Percentiles rank a stretch among this genome's conserved stretches.
Conservation (phyloP, 495 filamentous ascomycete species). For the Trypethelium eluteriae region DNA sequence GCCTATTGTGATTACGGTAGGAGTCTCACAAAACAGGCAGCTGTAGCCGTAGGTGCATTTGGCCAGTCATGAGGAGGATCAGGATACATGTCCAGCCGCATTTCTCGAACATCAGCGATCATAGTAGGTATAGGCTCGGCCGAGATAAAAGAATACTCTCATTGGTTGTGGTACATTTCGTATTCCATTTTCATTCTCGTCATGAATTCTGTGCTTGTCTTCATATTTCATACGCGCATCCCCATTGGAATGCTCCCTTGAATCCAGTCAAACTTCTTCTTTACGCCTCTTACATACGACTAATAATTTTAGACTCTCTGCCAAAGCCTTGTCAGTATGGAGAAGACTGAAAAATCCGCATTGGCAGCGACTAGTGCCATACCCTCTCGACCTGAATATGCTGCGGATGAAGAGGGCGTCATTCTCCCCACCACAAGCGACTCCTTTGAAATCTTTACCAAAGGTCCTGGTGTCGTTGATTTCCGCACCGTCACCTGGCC, state of each 20-base stretch:
- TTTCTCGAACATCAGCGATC: no score
- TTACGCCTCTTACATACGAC: not conserved
- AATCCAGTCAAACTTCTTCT: not conserved
- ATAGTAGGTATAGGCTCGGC: no score
- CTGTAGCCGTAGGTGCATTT: not conserved
- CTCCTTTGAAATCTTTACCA: conserved; percentile 45
- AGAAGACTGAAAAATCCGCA: not conserved
- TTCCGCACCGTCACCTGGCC: conserved; percentile 54
- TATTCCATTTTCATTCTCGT: no score
- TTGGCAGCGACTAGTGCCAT: not conserved
- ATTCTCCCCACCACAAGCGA: not conserved
- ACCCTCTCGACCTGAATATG: not conserved
- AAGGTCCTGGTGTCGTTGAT: conserved; percentile 43
- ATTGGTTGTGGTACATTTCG: no score
- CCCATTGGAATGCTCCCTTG: not conserved
- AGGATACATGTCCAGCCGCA: no score
- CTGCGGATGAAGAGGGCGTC: not conserved
- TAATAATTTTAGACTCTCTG: not conserved
- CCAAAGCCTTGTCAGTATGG: not conserved
- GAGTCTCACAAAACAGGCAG: not conserved
- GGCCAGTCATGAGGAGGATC: not conserved
- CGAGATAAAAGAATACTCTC: no score
- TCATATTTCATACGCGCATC: no score
- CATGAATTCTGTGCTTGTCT: no score
- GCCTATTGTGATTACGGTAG: not conserved